Percentiles rank a stretch among this genome's conserved stretches.
Evolutionary conservation across 1,284 basidiomycete species (phyloP).

Genomic region (Ganoderma lingzhi): DNA sequence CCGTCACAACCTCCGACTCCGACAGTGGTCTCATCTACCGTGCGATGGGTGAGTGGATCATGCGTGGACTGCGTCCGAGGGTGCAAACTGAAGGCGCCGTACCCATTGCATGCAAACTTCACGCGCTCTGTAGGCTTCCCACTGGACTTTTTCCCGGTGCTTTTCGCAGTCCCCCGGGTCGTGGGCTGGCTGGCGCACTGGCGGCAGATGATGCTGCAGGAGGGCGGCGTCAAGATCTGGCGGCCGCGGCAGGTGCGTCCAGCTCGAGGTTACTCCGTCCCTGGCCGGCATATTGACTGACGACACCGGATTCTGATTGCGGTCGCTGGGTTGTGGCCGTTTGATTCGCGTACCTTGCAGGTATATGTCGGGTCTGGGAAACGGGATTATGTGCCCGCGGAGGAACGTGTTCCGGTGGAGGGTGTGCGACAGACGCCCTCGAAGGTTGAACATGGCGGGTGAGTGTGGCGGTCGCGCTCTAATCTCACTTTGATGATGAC

Average conservation of each 20-base stretch:
- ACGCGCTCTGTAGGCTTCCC: constrained; percentile 70
- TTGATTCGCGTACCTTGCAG: constrained; percentile 43
- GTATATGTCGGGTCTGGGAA: constrained; percentile 79
- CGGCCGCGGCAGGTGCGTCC: constrained; percentile 77
- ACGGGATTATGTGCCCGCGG: constrained; percentile 76
- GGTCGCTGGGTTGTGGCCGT: constrained; percentile 15
- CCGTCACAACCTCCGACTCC: constrained; percentile 20
- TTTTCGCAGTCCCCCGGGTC: constrained; percentile 89
- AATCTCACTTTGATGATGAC: constrained; percentile 11
- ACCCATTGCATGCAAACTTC: background rate
- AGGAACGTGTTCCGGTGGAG: constrained; percentile 62
- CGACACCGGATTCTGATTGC: constrained; percentile 1
- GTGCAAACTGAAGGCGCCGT: constrained; percentile 17
- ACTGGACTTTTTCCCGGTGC: constrained; percentile 89
- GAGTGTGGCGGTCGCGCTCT: constrained; percentile 49
- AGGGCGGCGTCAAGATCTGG: constrained; percentile 92
- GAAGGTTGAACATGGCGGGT: constrained; percentile 80
- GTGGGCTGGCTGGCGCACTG: constrained; percentile 92
- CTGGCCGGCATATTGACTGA: background rate
- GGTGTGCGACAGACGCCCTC: constrained; percentile 67
- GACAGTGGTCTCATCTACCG: constrained; percentile 84
- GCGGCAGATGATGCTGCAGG: constrained; percentile 91
- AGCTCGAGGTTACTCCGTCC: background rate
- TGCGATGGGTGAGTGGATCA: constrained; percentile 73
- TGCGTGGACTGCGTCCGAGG: constrained; percentile 22